Evolutionary conservation across 2,329 filamentous ascomycete species (phyloP).

Genomic region (Sphaerostilbella broomeana): DNA sequence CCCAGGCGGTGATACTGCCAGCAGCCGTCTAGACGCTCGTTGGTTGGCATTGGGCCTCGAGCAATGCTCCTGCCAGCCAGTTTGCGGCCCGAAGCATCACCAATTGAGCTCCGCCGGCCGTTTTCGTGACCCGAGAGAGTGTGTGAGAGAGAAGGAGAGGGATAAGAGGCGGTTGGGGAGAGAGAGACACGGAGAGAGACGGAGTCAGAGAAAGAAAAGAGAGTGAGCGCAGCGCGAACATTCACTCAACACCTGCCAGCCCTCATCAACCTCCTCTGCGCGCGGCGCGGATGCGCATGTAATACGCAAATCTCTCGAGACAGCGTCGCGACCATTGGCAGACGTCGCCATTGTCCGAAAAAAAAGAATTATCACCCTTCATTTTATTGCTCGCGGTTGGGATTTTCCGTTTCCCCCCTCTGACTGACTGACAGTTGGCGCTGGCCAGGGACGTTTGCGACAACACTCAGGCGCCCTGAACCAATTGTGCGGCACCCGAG

Average conservation of each 20-base stretch:
- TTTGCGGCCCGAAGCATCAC: slow-evolving; percentile 12
- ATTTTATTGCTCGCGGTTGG: no score
- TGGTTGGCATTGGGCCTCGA: slow-evolving; percentile 11
- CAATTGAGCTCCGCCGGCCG: slow-evolving; percentile 9
- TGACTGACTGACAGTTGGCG: not conserved
- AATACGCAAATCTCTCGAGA: no score
- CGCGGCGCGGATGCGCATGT: no score
- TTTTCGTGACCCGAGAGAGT: slow-evolving; percentile 3
- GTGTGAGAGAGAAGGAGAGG: slow-evolving; percentile 2
- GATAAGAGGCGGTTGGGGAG: not conserved
- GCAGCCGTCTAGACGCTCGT: slow-evolving; percentile 3
- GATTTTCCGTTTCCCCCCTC: no score
- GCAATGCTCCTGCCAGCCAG: slow-evolving; percentile 5
- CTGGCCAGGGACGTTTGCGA: no score
- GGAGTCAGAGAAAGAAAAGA: not conserved
- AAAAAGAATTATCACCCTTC: no score
- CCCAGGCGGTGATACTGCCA: slow-evolving; percentile 4
- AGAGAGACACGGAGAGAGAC: not conserved
- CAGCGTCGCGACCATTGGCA: no score
- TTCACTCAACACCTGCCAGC: no score
- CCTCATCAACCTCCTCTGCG: no score
- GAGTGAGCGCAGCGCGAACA: no score
- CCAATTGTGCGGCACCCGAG: slow-evolving; percentile 4
- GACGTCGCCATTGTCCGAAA: no score
- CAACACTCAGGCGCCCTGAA: not conserved